Evolutionary conservation across 2,329 filamentous ascomycete genomes (phyloP), one percentile per base, ranked within the genome.

Genomic region (Dendrostoma leiphaemia): DNA sequence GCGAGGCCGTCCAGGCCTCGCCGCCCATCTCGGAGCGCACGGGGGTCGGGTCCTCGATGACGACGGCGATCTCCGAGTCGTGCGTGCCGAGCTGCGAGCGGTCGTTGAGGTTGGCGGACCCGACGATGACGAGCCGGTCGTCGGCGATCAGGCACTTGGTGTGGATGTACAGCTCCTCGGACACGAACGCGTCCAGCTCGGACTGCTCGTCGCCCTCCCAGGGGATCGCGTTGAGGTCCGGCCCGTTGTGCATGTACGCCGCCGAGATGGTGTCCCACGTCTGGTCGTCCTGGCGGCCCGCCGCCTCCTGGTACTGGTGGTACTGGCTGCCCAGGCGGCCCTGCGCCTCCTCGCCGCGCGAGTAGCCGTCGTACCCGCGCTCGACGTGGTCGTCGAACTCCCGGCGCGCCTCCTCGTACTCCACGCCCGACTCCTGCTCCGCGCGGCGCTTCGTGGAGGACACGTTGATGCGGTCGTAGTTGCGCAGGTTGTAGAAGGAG

Each of bases 161-260:
- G 69, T 99, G 94, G 47, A 97, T 87, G 69, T 99, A 99, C 3
- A 97, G 81, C 70, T 99, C 93, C 68, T 99, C 94, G 66, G 96
- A 92, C 56, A 97, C 86, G 77, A 93, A 95, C 65, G 95, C 90
- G 51, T 88, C 81, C 55, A 91, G 87, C 70, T 97, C 94, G 2
- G 82, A 81, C 62, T 93, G 82, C 0, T 83, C 74, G 8, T 88
- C 75, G n/a, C 89, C 88, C 19, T 91, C 87, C 89, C 91, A 97
- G 0, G 79, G 77, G 3, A 81, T 68, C 19, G 70, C 62, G 44
- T 83, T 80, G 56, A 96, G 84, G 56, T 89, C 85, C 37, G 83
- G 78, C 1, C 90, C 90, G 51, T 81, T 78, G 28, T 89, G 80
- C 91, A 96, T 96, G 71, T 94, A 94, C 73, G 89, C 92, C 24